A percentile compares a stretch with the other conserved stretches of the same genome.
Evolutionary conservation across 345 rosid species (phyloP).

Genomic region (Schrenkiella parvula): DNA sequence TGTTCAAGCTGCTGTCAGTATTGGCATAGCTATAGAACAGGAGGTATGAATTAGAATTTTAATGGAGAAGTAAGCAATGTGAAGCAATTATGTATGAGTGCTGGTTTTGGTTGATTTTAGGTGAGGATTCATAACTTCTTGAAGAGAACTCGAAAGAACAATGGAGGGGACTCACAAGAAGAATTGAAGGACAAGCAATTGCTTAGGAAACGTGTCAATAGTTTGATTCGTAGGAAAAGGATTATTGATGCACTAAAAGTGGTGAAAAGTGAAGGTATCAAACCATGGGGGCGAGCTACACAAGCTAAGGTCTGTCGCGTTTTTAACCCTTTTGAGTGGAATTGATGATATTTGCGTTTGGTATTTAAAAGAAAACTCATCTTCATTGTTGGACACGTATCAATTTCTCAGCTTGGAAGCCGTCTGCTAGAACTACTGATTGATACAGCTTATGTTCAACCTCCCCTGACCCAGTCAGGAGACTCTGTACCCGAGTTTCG

Average conservation of each 20-base stretch:
- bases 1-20: conserved; percentile 81
- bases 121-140: conserved; percentile 73
- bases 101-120: conserved; percentile 37
- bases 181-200: conserved; percentile 53
- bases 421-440: conserved; percentile 76
- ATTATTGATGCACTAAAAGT: conserved; percentile 63
- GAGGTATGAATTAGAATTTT: conserved; percentile 44
- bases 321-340: neutral
- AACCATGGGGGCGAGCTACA: conserved; percentile 84
- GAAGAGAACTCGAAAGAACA: conserved; percentile 65
- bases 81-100: neutral
- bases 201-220: conserved; percentile 68
- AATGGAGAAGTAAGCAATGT: neutral
- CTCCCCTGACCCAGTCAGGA: conserved; percentile 63
- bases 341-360: neutral
- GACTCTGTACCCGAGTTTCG: conserved; percentile 79
- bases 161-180: conserved; percentile 41
- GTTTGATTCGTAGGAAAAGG: conserved; percentile 68
- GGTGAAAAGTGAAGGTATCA: conserved; percentile 56
- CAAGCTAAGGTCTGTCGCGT: conserved; percentile 74
- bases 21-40: conserved; percentile 84
- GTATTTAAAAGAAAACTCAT: conserved; percentile 1
- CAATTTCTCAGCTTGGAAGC: conserved; percentile 69
- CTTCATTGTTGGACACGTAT: neutral
- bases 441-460: conserved; percentile 82